A percentile compares a stretch with the other conserved stretches of the same genome.
Conservation (phyloP, 176 grass and related monocot species). For the Aechmea fasciata region DNA sequence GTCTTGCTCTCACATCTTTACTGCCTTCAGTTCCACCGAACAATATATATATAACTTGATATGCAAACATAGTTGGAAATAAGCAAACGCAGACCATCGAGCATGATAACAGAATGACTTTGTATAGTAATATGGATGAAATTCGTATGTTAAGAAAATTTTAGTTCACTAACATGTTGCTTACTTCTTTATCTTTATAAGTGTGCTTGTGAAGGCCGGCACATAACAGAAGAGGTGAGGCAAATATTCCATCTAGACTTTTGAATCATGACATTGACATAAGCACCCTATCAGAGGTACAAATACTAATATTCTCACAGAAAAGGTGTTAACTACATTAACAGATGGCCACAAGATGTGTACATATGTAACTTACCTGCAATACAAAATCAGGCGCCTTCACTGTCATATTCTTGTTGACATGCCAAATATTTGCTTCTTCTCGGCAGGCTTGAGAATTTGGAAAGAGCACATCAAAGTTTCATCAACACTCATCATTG, state of each 20-base stretch:
- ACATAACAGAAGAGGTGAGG: no score
- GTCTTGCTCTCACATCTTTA: no score
- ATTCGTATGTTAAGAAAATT: not conserved
- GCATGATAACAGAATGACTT: not conserved
- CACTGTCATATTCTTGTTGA: not conserved
- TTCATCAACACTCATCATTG: slow-evolving; percentile 1
- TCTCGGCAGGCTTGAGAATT: slow-evolving; percentile 3
- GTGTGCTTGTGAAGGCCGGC: no score
- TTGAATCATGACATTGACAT: no score
- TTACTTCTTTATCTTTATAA: no score
- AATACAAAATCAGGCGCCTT: not conserved
- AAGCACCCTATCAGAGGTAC: no score
- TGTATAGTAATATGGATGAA: not conserved
- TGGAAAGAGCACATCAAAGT: slow-evolving; percentile 6
- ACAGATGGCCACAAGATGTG: no score
- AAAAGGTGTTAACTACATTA: no score
- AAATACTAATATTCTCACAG: no score
- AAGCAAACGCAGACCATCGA: not conserved
- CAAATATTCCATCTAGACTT: no score
- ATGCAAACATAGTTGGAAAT: not conserved
- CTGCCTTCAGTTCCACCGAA: not conserved
- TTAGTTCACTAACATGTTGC: not conserved
- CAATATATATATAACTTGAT: no score
- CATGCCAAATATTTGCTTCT: not conserved
- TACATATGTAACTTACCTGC: not conserved